A percentile compares a stretch with the other conserved stretches of the same genome.
Conservation (phyloP, 2,329 filamentous ascomycete species). For the Hymenoscyphus linearis region DNA sequence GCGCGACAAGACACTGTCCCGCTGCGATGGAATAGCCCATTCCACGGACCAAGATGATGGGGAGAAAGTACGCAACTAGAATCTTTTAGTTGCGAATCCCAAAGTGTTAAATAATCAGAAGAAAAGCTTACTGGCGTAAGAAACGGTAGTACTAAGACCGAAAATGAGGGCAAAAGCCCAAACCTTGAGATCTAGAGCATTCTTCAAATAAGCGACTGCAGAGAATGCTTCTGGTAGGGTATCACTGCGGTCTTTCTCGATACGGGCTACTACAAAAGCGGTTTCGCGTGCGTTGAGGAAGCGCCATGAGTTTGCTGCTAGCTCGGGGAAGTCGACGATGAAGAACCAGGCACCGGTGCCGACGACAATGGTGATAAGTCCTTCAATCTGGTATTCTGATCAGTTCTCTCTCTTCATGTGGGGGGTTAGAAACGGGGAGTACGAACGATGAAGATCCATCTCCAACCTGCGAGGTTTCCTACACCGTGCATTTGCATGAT, state of each 20-base stretch:
- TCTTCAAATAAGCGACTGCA: conserved; percentile 41
- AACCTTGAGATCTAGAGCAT: conserved; percentile 49
- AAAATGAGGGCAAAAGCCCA: conserved; percentile 59
- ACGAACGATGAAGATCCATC: conserved; percentile 44
- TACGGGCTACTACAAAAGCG: conserved; percentile 47
- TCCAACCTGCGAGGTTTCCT: conserved; percentile 17
- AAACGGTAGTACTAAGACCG: conserved; percentile 64
- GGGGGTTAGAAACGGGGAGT: background rate
- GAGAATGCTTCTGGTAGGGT: conserved; percentile 42
- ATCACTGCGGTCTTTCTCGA: conserved; percentile 54
- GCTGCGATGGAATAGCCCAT: conserved; percentile 48
- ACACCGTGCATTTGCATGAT: conserved; percentile 41
- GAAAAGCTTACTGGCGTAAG: conserved; percentile 44
- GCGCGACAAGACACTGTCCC: conserved; percentile 51
- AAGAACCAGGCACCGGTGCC: conserved; percentile 49
- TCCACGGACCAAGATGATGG: conserved; percentile 59
- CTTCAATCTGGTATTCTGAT: conserved; percentile 39
- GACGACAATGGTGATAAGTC: conserved; percentile 48
- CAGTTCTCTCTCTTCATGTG: background rate
- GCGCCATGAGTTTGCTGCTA: conserved; percentile 37
- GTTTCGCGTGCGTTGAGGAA: conserved; percentile 50
- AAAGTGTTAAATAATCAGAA: too few species aligned
- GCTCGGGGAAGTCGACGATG: conserved; percentile 60
- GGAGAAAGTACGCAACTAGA: conserved; percentile 59
- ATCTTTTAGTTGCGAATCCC: too few species aligned